Evolutionary conservation across 208 protist species (phyloP).

Genomic region (Trichomonas tenax): DNA sequence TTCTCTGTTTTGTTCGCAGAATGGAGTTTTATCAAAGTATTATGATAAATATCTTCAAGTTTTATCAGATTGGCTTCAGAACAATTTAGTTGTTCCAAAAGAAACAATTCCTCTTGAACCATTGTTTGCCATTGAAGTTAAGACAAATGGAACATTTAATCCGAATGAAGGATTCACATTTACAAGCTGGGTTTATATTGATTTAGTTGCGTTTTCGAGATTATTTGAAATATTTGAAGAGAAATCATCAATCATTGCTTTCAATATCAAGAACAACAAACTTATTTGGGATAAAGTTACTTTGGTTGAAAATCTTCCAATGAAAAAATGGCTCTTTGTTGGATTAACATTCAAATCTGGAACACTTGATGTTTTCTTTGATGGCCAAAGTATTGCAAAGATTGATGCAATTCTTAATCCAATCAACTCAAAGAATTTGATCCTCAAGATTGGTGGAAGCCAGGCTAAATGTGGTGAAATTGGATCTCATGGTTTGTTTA

Average conservation of each 20-base stretch:
- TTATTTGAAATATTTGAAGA: background rate
- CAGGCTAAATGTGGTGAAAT: background rate
- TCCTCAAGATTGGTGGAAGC: background rate
- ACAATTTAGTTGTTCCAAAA: background rate
- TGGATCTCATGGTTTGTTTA: background rate
- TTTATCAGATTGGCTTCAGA: background rate
- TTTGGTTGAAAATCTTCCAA: background rate
- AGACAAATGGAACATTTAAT: background rate
- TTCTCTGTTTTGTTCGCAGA: background rate
- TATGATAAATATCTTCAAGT: background rate
- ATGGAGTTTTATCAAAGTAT: background rate
- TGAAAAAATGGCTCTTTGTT: conserved; percentile 3
- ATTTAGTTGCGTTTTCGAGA: background rate
- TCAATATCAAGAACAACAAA: background rate
- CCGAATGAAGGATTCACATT: background rate
- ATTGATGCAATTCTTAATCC: background rate
- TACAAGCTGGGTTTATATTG: background rate
- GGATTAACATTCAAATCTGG: background rate
- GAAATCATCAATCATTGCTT: background rate
- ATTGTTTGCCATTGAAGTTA: background rate
- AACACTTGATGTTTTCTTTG: background rate
- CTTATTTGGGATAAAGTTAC: background rate
- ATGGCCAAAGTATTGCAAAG: background rate
- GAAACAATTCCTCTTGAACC: background rate
- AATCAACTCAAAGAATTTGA: background rate